phyloP scores from a whole-genome alignment of 257 asterid species.

The Asclepias syriaca region DNA sequence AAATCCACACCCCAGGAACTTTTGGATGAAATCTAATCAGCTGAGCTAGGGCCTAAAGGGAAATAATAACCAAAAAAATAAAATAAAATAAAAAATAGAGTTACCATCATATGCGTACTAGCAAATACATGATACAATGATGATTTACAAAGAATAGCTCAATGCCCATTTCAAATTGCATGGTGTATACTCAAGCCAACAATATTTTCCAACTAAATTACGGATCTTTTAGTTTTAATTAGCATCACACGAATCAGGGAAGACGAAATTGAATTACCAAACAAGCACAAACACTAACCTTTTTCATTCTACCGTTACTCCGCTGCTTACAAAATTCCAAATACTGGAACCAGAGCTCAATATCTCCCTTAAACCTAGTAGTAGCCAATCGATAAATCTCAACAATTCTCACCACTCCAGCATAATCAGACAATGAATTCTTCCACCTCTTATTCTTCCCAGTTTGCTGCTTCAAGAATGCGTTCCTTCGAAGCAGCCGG shows the following conservation, averaged over 20 bases:
- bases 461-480: constrained; percentile 21
- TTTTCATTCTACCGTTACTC: constrained; percentile 74
- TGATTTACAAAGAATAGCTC: background rate
- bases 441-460: constrained; percentile 39
- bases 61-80: constrained; percentile 8
- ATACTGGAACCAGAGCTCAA: constrained; percentile 88
- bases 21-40: constrained; percentile 84
- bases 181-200: background rate
- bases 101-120: background rate
- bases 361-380: constrained; percentile 80
- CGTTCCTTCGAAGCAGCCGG: constrained; percentile 62
- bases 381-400: constrained; percentile 75
- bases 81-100: too few relatives aligned
- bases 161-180: background rate
- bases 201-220: background rate
- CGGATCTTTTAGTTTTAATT: background rate
- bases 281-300: constrained; percentile 35
- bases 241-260: background rate
- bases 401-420: constrained; percentile 67
- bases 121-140: background rate
- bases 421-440: constrained; percentile 64
- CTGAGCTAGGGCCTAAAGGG: constrained; percentile 67
- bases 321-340: constrained; percentile 76
- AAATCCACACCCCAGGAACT: constrained; percentile 89
- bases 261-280: background rate